Base-by-base conservation (phyloP, 805 yeast species). In the Scheffersomyces stipitis region DNA sequence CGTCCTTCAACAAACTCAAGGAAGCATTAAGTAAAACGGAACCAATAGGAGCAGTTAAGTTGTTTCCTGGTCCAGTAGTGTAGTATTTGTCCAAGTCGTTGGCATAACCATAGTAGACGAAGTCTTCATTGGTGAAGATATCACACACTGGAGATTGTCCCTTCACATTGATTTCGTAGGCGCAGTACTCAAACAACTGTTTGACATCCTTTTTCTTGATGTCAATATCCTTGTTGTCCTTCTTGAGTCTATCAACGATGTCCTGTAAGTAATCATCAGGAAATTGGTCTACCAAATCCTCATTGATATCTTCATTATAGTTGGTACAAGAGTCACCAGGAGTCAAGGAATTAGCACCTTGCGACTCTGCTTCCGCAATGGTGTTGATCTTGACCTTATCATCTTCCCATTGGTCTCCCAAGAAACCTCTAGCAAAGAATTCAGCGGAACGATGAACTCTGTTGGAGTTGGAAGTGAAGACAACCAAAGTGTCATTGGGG, bases 61-160 rank as follows among this genome's bases (percentile, higher is more conserved):
- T 71, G 49, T 80, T 67, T 27, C 90, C 91, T 27, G 78, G 76
- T 10, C 88, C 86, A 41, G 75, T 68, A 28, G 71, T 61, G 54
- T 83, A 83, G 64, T 76, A 86, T 50, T 75, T 72, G 34, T 58
- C 60, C 28, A 83, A 62, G 44, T 85, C 90, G 18, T 66, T 66
- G 15, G 71, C 64, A 59, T 86, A 87, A 33, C 80, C 80, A 47
- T 72, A 75, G 26, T 73, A 75, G 34, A 82, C 61, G 67, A 78
- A 81, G 42, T 86, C 91, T 16, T 80, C 80, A 47, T 72, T 72
- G 28, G 87, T 81, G 62, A 86, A 80, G 22, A 83, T 68, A 26
- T 71, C 70, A 60, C 95, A 86, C 44, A 85, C 78, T 23, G 73
- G 71, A 12, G 93, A 83, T 37, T 61, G 56, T 7, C 93, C 95